Evolutionary conservation across 768 basidiomycete genomes (phyloP), one percentile per base, ranked within the genome.

Genomic region (Fibroporia radiculosa): DNA sequence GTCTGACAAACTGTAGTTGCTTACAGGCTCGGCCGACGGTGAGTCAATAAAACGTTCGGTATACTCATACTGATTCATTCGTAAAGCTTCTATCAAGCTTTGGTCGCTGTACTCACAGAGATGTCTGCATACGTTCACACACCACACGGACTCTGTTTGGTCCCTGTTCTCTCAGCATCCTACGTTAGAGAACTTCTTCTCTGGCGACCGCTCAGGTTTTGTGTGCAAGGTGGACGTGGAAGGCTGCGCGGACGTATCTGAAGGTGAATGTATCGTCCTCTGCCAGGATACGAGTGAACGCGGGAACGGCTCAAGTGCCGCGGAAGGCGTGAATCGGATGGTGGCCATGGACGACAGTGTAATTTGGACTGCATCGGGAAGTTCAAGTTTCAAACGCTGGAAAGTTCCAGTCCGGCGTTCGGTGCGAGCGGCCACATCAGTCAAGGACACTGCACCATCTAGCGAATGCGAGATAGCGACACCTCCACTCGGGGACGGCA

Each of bases 141-240:
- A 97, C 57, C 95, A 98, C 60, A 81, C 87, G 12, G 91, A 93
- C 48, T 87, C 86, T 12, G 92, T 97, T 36, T 98, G 96, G 95
- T 83, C 93, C 0, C 70, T 99, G 6, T 80, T 78, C 58, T 95
- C 93, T 7, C 73, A 79, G 0, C 93, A 98, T 60, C 89, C 93
- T 0, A 80, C 84, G 6, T 71, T 99, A 41, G 80, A 78, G 60
- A 72, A 80, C 1, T 99, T 99, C 68, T 97, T 95, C 65, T 96
- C 93, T 0, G 96, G 95, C 8, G 95, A 97, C 55, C 77, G 87
- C 23, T 78, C 85, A 3, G 96, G 95, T n/a, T 69, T 82, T 47
- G 80, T 98, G 6, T 91, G 89, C 61, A 81, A 81, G 51, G 83
- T 93, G n/a, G 96, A 99, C 54, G 78, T 95, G 2, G 89, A 93